Evolutionary conservation across 2,329 filamentous ascomycete genomes (phyloP).

Genomic region (Didymella pinodella): DNA sequence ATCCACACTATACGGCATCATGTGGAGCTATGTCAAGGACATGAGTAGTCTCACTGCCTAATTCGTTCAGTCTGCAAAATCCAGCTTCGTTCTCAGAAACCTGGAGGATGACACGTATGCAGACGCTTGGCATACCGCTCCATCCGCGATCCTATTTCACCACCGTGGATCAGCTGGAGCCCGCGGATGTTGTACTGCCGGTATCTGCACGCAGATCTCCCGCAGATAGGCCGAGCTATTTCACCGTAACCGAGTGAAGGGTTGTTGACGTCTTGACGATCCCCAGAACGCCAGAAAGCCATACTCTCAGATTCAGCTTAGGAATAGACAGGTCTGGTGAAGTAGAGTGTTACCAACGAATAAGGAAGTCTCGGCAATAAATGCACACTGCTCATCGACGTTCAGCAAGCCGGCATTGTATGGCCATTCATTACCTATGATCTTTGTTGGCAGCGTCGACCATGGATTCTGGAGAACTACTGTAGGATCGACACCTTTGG

Average conservation of each 20-base stretch:
- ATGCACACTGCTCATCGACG: constrained; percentile 72
- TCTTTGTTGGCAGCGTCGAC: constrained; percentile 82
- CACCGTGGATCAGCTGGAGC: constrained; percentile 52
- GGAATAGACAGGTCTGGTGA: constrained; percentile 84
- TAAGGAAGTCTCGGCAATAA: constrained; percentile 63
- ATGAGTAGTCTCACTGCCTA: constrained; percentile 75
- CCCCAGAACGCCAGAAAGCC: constrained; percentile 70
- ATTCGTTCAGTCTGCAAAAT: constrained; percentile 72
- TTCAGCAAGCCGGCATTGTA: constrained; percentile 72
- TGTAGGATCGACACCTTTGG: constrained; percentile 83
- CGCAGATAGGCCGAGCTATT: constrained; percentile 68
- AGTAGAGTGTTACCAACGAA: constrained; percentile 74
- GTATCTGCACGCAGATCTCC: constrained; percentile 63
- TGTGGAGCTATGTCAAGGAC: constrained; percentile 81
- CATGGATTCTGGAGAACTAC: constrained; percentile 80
- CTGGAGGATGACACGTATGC: constrained; percentile 75
- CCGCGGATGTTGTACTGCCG: constrained; percentile 72
- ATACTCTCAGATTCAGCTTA: constrained; percentile 79
- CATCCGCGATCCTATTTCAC: constrained; percentile 76
- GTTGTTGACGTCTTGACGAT: constrained; percentile 68
- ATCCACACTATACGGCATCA: constrained; percentile 73
- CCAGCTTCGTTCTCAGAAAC: constrained; percentile 81
- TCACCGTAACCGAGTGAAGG: constrained; percentile 69
- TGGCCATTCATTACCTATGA: constrained; percentile 86
- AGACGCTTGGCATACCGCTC: constrained; percentile 74